Conservation (phyloP, 2,329 filamentous ascomycete genomes). For the Paecilomyces sp. region DNA sequence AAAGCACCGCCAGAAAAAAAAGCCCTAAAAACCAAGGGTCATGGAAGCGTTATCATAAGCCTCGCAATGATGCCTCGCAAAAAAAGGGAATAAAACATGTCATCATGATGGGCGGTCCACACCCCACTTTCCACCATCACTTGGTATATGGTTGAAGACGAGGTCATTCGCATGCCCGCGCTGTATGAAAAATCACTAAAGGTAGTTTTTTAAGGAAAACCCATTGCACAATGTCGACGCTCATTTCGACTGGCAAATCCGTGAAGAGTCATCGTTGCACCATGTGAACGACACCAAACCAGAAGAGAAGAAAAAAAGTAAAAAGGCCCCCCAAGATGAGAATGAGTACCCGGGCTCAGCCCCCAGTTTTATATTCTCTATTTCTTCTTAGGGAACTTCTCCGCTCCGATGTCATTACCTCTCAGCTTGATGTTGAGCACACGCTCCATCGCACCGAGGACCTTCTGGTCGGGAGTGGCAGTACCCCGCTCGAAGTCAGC, state of each 20-base stretch:
- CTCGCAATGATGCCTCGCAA: neutral
- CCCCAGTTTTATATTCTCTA: slow-evolving; percentile 18
- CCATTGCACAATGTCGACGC: slow-evolving; percentile 4
- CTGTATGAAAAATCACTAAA: neutral
- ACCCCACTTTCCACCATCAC: neutral
- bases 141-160: neutral
- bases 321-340: slow-evolving; percentile 12
- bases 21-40: neutral
- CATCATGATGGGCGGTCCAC: neutral
- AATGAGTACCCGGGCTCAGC: slow-evolving; percentile 16
- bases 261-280: neutral
- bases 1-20: neutral
- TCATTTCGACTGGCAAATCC: slow-evolving; percentile 6
- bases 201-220: neutral
- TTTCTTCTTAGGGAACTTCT: slow-evolving; percentile 74
- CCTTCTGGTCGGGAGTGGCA: slow-evolving; percentile 75
- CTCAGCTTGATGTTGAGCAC: slow-evolving; percentile 83
- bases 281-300: slow-evolving; percentile 7
- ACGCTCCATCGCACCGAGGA: slow-evolving; percentile 69
- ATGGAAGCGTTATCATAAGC: neutral
- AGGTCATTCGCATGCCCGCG: neutral
- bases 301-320: slow-evolving; percentile 9
- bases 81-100: neutral
- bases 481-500: slow-evolving; percentile 79
- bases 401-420: slow-evolving; percentile 75